Conservation (phyloP, 2,329 filamentous ascomycete species). For the Colletotrichum euphorbiae region DNA sequence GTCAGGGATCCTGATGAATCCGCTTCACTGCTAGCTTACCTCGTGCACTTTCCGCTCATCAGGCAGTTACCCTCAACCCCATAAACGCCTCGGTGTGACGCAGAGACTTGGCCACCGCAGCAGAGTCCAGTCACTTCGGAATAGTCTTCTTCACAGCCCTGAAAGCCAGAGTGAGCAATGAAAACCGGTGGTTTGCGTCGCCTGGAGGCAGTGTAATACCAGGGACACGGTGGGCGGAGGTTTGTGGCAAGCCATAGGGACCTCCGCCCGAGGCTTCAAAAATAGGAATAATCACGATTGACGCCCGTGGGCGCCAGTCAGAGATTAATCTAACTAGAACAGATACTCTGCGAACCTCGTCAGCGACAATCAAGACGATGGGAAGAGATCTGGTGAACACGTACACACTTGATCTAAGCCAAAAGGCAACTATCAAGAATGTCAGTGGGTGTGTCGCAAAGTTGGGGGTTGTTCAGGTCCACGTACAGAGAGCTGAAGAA, state of each 20-base stretch:
- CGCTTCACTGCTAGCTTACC: no score
- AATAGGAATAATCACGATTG: constrained; percentile 29
- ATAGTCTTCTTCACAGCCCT: constrained; percentile 28
- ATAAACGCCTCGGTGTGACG: no score
- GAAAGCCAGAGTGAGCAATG: constrained; percentile 31
- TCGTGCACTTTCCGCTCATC: no score
- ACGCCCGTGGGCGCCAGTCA: constrained; percentile 15
- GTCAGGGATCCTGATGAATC: no score
- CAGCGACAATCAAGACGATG: no score
- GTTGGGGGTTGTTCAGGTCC: neutral
- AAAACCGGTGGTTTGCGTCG: constrained; percentile 23
- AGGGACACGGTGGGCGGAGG: constrained; percentile 33
- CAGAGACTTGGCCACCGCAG: no score
- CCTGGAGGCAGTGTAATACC: constrained; percentile 36
- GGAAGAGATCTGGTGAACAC: no score
- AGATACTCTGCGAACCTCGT: constrained; percentile 9
- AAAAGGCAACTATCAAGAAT: constrained; percentile 8
- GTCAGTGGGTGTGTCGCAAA: no score
- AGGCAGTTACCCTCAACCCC: no score
- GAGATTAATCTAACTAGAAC: constrained; percentile 36
- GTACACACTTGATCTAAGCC: constrained; percentile 36
- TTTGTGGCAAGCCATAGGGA: constrained; percentile 29
- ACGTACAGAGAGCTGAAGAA: constrained; percentile 22
- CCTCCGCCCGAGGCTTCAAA: constrained; percentile 22
- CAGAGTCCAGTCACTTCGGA: rapidly evolving